phyloP scores from a whole-genome alignment of 495 filamentous ascomycete genomes.

The Tuber umbilicatum region DNA sequence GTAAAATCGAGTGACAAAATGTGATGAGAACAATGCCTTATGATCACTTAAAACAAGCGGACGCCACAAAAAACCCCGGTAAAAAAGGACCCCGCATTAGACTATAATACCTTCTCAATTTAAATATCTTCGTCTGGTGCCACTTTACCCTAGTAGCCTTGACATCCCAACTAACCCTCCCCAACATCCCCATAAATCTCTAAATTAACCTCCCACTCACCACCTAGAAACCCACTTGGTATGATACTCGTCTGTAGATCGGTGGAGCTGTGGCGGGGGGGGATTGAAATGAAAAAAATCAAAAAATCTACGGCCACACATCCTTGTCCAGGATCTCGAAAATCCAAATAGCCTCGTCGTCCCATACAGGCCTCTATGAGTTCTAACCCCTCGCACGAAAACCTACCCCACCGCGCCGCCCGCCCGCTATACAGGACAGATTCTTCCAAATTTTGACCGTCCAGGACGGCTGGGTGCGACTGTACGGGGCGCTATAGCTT shows the following conservation, averaged over 20 bases:
- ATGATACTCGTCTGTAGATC: too few relatives aligned
- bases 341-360: too few relatives aligned
- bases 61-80: neutral
- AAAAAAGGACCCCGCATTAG: neutral
- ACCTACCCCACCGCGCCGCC: too few relatives aligned
- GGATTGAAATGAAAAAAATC: neutral
- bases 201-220: slow-evolving; percentile 11
- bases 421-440: too few relatives aligned
- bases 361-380: too few relatives aligned
- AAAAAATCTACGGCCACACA: too few relatives aligned
- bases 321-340: too few relatives aligned
- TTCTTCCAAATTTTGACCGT: too few relatives aligned
- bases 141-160: slow-evolving; percentile 8
- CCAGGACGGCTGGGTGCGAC: neutral
- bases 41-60: neutral
- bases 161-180: neutral
- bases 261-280: neutral
- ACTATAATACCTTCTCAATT: neutral
- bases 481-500: neutral
- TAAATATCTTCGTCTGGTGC: slow-evolving; percentile 16
- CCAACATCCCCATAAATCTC: slow-evolving; percentile 14
- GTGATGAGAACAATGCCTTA: neutral
- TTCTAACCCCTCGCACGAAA: too few relatives aligned
- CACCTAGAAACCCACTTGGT: neutral
- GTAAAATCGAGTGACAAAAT: neutral